Base-by-base conservation (phyloP, 2,329 filamentous ascomycete genomes). In the Massarina eburnea region DNA sequence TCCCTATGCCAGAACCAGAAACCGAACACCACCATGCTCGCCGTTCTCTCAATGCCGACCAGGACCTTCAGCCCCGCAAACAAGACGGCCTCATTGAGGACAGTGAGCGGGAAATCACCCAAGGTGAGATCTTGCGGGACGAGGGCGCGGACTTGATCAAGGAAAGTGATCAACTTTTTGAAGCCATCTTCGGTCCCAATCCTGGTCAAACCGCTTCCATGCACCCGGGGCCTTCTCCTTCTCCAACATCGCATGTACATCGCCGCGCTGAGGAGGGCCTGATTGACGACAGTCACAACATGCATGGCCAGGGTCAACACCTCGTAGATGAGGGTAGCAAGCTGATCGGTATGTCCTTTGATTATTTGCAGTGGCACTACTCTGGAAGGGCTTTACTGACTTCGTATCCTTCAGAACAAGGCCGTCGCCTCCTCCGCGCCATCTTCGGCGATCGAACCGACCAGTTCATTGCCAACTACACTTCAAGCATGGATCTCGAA, bases 361-460 rank as follows among this genome's bases (percentile, higher is more conserved):
- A n/a, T n/a, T n/a, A n/a, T n/a, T n/a, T n/a, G n/a, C n/a, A n/a
- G n/a, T n/a, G n/a, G n/a, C n/a, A n/a, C n/a, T n/a, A n/a, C n/a
- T n/a, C n/a, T n/a, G n/a, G n/a, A n/a, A n/a, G n/a, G n/a, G n/a
- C n/a, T n/a, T n/a, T n/a, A n/a, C n/a, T n/a, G n/a, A n/a, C n/a
- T n/a, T n/a, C n/a, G n/a, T 21, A 18, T 42, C 3, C 6, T 12
- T n/a, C n/a, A n/a, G n/a, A n/a, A 6, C 42, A 45, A 26, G 36
- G 36, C 14, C 37, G 14, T 14, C n/a, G 17, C 9, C 36, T 45
- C 3, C 34, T 45, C 8, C 5, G 27, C 4, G 24, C 27, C n/a
- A 36, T 45, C 15, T 35, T 40, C 36, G 37, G 43, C 17, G 30
- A 40, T 20, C 8, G 34, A 14, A 40, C 21, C n/a, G 43, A 45